Conservation (phyloP, 345 rosid genomes). For the Camelina hispida region DNA sequence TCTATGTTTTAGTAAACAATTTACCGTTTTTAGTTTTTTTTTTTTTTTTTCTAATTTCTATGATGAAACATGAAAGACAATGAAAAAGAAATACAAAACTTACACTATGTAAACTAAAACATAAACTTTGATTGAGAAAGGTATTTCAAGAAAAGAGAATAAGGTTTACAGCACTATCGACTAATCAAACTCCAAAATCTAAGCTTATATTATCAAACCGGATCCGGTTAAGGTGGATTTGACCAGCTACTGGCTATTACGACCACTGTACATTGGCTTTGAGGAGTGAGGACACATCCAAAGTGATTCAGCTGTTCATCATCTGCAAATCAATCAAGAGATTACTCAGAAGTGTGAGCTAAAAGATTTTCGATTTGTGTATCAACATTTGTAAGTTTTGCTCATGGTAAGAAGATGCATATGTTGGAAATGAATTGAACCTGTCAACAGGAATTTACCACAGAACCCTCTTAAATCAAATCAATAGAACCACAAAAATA, state of each 20-base stretch:
- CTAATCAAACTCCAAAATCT: slow-evolving; percentile 26
- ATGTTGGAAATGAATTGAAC: slow-evolving; percentile 9
- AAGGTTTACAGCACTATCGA: slow-evolving; percentile 24
- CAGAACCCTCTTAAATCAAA: background rate
- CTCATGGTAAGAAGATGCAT: slow-evolving; percentile 25
- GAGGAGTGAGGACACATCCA: slow-evolving; percentile 15
- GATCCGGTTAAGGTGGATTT: slow-evolving; percentile 32
- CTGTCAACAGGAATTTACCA: background rate
- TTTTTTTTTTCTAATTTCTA: background rate
- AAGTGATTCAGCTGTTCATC: slow-evolving; percentile 15
- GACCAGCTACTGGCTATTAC: slow-evolving; percentile 21
- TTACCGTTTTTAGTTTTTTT: too few relatives aligned
- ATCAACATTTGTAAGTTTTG: slow-evolving; percentile 14
- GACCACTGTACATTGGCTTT: slow-evolving; percentile 32
- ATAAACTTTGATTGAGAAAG: slow-evolving; percentile 1
- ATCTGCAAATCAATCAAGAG: slow-evolving; percentile 21
- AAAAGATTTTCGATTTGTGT: background rate
- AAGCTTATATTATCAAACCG: slow-evolving; percentile 31
- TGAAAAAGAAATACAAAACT: background rate
- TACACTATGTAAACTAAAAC: background rate
- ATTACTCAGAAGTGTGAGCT: slow-evolving; percentile 5
- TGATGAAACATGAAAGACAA: background rate
- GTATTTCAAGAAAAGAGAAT: slow-evolving; percentile 5
- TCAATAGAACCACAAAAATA: background rate
- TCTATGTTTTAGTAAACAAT: too few relatives aligned